A percentile compares a stretch with the other conserved stretches of the same genome.
These are phyloP conservation scores for Coemansia sp. DNA, from an alignment of 192 early-diverging fungal genomes.

Conservation along the genomic window DNA sequence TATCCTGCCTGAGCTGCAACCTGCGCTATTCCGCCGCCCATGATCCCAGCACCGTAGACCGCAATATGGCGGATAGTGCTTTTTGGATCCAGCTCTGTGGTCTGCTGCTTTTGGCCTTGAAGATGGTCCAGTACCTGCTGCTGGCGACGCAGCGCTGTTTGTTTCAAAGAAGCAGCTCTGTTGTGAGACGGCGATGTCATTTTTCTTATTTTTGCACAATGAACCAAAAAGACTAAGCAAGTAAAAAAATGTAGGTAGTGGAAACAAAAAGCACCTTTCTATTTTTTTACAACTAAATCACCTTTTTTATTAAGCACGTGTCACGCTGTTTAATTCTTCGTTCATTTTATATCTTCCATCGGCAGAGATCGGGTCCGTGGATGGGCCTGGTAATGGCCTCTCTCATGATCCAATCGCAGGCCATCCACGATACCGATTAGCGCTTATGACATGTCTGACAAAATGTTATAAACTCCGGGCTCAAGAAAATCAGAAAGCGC, in stretches of 20 bases:
- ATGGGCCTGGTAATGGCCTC: no score
- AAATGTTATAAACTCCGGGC: no score
- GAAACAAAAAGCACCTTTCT: background rate
- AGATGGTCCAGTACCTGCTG: conserved; percentile 8
- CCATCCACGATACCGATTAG: no score
- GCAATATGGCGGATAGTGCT: conserved; percentile 64
- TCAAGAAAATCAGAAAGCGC: no score
- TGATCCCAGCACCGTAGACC: conserved; percentile 78
- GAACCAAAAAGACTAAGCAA: background rate
- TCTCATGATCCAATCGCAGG: no score
- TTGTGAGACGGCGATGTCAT: background rate
- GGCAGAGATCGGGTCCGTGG: no score
- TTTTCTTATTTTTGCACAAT: background rate
- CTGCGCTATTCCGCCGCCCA: conserved; percentile 83
- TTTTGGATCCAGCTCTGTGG: background rate
- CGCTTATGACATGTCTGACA: no score
- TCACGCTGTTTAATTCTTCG: background rate
- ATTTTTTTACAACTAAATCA: background rate
- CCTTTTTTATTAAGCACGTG: background rate
- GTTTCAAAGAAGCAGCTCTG: background rate
- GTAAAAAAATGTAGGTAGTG: background rate
- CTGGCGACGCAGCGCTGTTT: conserved; percentile 1
- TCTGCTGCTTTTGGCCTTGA: background rate
- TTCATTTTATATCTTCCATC: no score
- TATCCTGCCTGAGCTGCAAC: conserved; percentile 74